phyloP scores from a whole-genome alignment of 2,329 filamentous ascomycete genomes.

The Shiraia sp. region DNA sequence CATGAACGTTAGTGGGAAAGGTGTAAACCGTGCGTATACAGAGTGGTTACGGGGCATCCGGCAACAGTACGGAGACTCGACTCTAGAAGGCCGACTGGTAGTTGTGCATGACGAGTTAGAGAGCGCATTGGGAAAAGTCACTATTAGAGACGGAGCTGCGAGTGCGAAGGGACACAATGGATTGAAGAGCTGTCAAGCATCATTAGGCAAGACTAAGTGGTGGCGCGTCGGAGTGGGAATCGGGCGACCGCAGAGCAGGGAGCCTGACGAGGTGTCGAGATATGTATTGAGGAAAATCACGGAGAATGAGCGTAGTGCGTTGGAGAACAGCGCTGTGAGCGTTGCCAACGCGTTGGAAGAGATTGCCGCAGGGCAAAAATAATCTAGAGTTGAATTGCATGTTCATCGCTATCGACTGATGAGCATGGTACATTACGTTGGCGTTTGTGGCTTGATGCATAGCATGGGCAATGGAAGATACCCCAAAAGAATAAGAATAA shows the following conservation, averaged over 20 bases:
- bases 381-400: background rate
- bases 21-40: slow-evolving; percentile 68
- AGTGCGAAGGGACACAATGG: slow-evolving; percentile 52
- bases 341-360: slow-evolving; percentile 58
- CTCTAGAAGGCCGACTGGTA: slow-evolving; percentile 61
- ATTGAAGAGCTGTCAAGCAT: slow-evolving; percentile 47
- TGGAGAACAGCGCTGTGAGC: slow-evolving; percentile 55
- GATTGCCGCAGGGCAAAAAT: slow-evolving; percentile 48
- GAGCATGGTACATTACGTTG: slow-evolving; percentile 8
- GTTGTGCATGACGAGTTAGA: slow-evolving; percentile 91
- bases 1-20: slow-evolving; percentile 85
- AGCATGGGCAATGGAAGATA: slow-evolving; percentile 7
- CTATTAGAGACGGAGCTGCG: slow-evolving; percentile 62
- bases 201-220: slow-evolving; percentile 45
- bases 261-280: slow-evolving; percentile 67
- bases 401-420: slow-evolving; percentile 3
- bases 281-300: slow-evolving; percentile 78
- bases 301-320: slow-evolving; percentile 32
- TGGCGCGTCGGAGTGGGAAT: slow-evolving; percentile 80
- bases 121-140: slow-evolving; percentile 67
- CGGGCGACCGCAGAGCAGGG: slow-evolving; percentile 74
- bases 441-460: background rate
- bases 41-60: slow-evolving; percentile 45
- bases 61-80: slow-evolving; percentile 8
- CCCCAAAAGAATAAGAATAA: slow-evolving; percentile 4